Conservation (phyloP, 2,329 filamentous ascomycete species). For the Exophiala sideris region DNA sequence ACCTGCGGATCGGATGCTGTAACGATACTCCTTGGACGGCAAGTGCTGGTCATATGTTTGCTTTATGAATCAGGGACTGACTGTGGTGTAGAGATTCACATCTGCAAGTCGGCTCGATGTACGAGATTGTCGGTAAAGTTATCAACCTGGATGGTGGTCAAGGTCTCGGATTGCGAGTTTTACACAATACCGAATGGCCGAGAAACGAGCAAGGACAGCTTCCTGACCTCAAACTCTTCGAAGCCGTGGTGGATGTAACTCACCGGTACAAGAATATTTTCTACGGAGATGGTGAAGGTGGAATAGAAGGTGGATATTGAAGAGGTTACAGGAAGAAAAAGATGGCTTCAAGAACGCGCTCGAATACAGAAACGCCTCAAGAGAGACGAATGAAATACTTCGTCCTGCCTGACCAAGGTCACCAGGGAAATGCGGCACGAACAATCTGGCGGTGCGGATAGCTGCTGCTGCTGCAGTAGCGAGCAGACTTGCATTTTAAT, state of each 20-base stretch:
- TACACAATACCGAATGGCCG: conserved; percentile 42
- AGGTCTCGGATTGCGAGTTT: conserved; percentile 40
- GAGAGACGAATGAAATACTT: not conserved
- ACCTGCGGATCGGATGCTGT: conserved; percentile 71
- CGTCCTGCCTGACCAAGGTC: not conserved
- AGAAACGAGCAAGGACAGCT: conserved; percentile 23
- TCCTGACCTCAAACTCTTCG: conserved; percentile 70
- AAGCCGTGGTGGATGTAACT: conserved; percentile 79
- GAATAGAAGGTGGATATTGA: conserved; percentile 21
- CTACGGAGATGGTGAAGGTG: conserved; percentile 50
- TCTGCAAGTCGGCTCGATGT: conserved; percentile 43
- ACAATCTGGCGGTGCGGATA: too few relatives aligned
- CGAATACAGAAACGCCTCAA: too few relatives aligned
- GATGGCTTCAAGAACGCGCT: not conserved
- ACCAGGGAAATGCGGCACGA: too few relatives aligned
- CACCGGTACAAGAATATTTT: conserved; percentile 81
- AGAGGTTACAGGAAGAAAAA: not conserved
- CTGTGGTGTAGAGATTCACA: conserved; percentile 34
- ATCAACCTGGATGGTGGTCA: conserved; percentile 41
- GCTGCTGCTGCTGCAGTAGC: not conserved
- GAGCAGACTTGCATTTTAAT: too few relatives aligned
- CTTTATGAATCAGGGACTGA: not conserved
- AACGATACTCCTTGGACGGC: conserved; percentile 67
- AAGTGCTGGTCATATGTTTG: not conserved
- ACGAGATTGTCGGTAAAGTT: conserved; percentile 48